phyloP scores from a whole-genome alignment of 2,329 filamentous ascomycete species.

The Pseudogymnoascus sp. region DNA sequence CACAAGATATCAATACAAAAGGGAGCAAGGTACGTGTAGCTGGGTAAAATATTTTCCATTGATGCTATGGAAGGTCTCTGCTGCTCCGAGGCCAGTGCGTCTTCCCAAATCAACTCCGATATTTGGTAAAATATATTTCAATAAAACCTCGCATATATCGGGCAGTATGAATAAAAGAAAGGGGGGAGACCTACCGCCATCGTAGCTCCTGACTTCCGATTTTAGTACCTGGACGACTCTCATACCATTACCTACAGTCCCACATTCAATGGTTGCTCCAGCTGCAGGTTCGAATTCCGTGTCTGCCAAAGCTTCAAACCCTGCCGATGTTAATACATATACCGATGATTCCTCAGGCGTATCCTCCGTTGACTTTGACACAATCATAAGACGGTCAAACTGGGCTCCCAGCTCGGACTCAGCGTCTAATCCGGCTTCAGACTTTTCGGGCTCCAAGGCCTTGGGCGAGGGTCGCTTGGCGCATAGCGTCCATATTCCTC shows the following conservation, averaged over 20 bases:
- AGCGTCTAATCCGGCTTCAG: conserved; percentile 35
- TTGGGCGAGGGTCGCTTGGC: conserved; percentile 61
- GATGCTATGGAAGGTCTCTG: conserved; percentile 28
- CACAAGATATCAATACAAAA: conserved; percentile 25
- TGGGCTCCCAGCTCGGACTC: conserved; percentile 54
- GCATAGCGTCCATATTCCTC: conserved; percentile 73
- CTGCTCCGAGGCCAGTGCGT: background rate
- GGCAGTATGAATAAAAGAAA: conserved; percentile 15
- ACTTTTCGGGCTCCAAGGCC: conserved; percentile 44
- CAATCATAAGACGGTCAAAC: conserved; percentile 74
- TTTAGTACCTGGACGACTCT: conserved; percentile 82
- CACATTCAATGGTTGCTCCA: conserved; percentile 78
- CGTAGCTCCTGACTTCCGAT: conserved; percentile 82
- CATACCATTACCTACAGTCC: conserved; percentile 70
- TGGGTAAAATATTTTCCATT: conserved; percentile 32
- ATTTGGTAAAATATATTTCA: conserved; percentile 27
- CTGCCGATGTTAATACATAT: conserved; percentile 64
- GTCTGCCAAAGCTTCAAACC: conserved; percentile 66
- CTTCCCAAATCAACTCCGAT: background rate
- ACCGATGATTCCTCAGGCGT: conserved; percentile 72
- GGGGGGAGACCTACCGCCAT: conserved; percentile 58
- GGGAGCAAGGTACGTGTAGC: conserved; percentile 13
- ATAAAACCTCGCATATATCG: conserved; percentile 25
- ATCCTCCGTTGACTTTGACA: conserved; percentile 57
- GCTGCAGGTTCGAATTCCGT: conserved; percentile 90